Percentiles rank a stretch among this genome's conserved stretches.
These are phyloP conservation scores for Trametes sanguinea DNA, from an alignment of 768 basidiomycete species.

Conservation along the genomic window DNA sequence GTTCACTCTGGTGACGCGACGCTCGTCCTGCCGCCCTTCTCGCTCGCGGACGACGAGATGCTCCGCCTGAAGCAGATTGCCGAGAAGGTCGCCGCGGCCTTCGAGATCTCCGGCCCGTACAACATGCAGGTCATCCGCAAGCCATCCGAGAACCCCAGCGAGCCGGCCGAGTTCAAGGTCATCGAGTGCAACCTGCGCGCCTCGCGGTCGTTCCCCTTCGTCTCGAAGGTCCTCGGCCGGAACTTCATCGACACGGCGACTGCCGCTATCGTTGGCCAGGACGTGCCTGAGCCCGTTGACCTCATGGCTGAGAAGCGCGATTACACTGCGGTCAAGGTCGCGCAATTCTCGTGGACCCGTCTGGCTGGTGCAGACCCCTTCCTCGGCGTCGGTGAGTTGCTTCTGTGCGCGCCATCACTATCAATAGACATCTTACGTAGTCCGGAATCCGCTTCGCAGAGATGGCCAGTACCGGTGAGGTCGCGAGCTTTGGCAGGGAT, in stretches of 20 bases:
- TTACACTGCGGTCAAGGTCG: slow-evolving; percentile 95
- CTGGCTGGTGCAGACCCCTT: slow-evolving; percentile 95
- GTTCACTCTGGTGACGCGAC: slow-evolving; percentile 99
- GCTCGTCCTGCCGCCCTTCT: slow-evolving; percentile 93
- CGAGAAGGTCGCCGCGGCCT: slow-evolving; percentile 91
- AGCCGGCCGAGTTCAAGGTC: slow-evolving; percentile 82
- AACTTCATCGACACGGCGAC: slow-evolving; percentile 97
- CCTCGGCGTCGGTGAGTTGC: slow-evolving; percentile 82
- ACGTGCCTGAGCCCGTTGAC: slow-evolving; percentile 90
- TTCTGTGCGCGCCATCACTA: not conserved
- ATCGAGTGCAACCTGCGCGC: slow-evolving; percentile 99
- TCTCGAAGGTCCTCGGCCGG: slow-evolving; percentile 95
- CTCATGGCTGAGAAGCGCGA: slow-evolving; percentile 87
- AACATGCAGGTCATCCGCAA: slow-evolving; percentile 99
- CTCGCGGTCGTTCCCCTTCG: slow-evolving; percentile 98
- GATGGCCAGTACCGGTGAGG: slow-evolving; percentile 98
- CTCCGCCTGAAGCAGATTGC: slow-evolving; percentile 90
- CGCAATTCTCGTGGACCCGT: slow-evolving; percentile 98
- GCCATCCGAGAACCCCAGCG: slow-evolving; percentile 48
- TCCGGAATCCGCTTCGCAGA: slow-evolving; percentile 46
- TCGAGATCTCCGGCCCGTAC: slow-evolving; percentile 97
- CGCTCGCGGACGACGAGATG: slow-evolving; percentile 74
- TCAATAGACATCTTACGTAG: slow-evolving; percentile 8
- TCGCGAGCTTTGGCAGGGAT: slow-evolving; percentile 92
- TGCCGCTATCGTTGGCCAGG: slow-evolving; percentile 78